phyloP scores from a whole-genome alignment of 768 basidiomycete species.

The Macrolepiota albuminosa region DNA sequence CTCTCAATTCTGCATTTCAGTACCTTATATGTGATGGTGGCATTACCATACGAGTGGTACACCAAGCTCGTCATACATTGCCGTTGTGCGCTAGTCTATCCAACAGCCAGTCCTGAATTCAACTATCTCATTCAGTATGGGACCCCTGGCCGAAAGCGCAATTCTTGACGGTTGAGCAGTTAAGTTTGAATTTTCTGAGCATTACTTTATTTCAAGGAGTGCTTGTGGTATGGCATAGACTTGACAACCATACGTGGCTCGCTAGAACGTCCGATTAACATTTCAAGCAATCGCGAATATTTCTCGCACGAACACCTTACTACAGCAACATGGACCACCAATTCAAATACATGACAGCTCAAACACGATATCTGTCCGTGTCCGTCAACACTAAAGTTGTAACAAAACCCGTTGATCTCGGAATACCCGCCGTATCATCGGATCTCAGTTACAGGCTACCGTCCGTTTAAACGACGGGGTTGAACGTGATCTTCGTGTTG shows the following conservation, averaged over 20 bases:
- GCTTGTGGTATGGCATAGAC: slow-evolving; percentile 12
- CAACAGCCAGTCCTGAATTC: too few species aligned
- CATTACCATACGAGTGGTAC: too few species aligned
- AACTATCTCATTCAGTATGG: neutral
- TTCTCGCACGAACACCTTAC: neutral
- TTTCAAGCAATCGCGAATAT: slow-evolving; percentile 15
- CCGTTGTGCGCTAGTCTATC: neutral
- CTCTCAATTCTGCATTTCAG: neutral
- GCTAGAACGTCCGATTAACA: slow-evolving; percentile 15
- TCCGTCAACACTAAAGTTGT: slow-evolving; percentile 6
- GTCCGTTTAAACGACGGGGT: too few species aligned
- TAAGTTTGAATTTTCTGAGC: neutral
- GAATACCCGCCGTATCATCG: neutral
- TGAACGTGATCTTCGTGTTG: too few species aligned
- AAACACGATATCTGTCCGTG: slow-evolving; percentile 14
- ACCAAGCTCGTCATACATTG: too few species aligned
- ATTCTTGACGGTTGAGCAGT: slow-evolving; percentile 14
- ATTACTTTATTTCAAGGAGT: neutral
- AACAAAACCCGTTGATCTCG: neutral
- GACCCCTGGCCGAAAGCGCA: slow-evolving; percentile 12
- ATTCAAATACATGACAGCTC: slow-evolving; percentile 6
- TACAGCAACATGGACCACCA: slow-evolving; percentile 6
- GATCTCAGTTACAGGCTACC: neutral
- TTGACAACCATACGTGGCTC: slow-evolving; percentile 13
- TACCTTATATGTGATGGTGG: too few species aligned